phyloP scores from a whole-genome alignment of 106 monocot genomes.

The Platanthera guangdongensis region DNA sequence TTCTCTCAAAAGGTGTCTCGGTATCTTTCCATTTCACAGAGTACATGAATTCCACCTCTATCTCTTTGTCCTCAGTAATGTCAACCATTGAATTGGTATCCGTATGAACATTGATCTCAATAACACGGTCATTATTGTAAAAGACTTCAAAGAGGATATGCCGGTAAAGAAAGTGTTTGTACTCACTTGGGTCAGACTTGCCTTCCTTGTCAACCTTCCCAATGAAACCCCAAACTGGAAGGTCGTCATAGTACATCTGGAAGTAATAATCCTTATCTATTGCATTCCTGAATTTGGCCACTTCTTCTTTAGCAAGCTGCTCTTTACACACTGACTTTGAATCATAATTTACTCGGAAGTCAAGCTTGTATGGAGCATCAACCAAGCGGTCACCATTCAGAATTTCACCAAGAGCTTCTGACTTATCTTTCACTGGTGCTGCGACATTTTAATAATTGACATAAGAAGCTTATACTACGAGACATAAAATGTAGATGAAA shows the following conservation, averaged over 20 bases:
- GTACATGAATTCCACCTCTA: constrained; percentile 48
- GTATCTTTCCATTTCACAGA: constrained; percentile 50
- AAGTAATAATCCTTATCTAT: constrained; percentile 47
- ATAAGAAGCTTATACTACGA: not conserved
- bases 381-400: constrained; percentile 53
- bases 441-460: not conserved
- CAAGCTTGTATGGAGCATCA: constrained; percentile 61
- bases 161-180: constrained; percentile 38
- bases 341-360: constrained; percentile 31
- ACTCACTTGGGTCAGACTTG: constrained; percentile 5
- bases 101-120: constrained; percentile 33
- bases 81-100: constrained; percentile 31
- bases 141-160: constrained; percentile 41
- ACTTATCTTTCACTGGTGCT: constrained; percentile 28
- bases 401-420: constrained; percentile 43
- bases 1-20: constrained; percentile 38
- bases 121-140: constrained; percentile 39
- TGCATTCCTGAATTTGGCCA: constrained; percentile 32
- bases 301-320: constrained; percentile 28
- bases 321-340: constrained; percentile 30
- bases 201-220: not conserved
- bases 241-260: constrained; percentile 13
- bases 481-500: not conserved
- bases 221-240: constrained; percentile 6
- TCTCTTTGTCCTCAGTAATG: constrained; percentile 9